Evolutionary conservation across 192 early-diverging fungal genomes (phyloP), one percentile per base, ranked within the genome.

Genomic region (Pilaira anomala): DNA sequence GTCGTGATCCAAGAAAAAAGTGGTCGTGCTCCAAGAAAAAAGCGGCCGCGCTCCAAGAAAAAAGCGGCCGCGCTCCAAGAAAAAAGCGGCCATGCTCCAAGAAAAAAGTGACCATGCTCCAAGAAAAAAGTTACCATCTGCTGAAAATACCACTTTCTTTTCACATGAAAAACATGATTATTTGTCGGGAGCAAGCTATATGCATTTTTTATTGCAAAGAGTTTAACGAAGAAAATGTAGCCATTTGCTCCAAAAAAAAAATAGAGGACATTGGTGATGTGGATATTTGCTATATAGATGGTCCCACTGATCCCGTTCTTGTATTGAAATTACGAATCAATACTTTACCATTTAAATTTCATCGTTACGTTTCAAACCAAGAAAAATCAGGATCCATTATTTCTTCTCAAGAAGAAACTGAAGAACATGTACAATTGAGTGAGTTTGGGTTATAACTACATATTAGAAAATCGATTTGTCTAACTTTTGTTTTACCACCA

Each of bases 231-330:
- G 39, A 40, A 40, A 40, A 40, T 40, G 39, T 40, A 40, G 39
- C 39, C 7, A 40, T 40, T 40, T 40, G 39, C 39, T 40, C 39
- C 39, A 40, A 33, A 36, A 61, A 61, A 51, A 62, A 52, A 30
- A 62, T 62, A 30, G 44, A 22, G 46, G 61, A 52, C 44, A 48
- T 62, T 62, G 61, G 61, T 30, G 21, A 45, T 24, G 46, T 62
- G 26, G 61, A 62, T 25, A 30, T 62, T 48, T 62, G 61, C 61
- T 62, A 62, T 46, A 18, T 48, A 30, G 29, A 19, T 33, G 61
- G 51, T 50, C 61, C 61, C 40, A 51, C 44, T 48, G 44, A 62
- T 26, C 48, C 61, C 50, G 48, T 62, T 49, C 29, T 51, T 14
- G 25, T 51, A 18, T 42, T 58, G 26, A 19, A 58, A 36, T n/a